These are phyloP conservation scores for Panaeolus papilionaceus DNA, from an alignment of 768 basidiomycete species.

Conservation along the genomic window DNA sequence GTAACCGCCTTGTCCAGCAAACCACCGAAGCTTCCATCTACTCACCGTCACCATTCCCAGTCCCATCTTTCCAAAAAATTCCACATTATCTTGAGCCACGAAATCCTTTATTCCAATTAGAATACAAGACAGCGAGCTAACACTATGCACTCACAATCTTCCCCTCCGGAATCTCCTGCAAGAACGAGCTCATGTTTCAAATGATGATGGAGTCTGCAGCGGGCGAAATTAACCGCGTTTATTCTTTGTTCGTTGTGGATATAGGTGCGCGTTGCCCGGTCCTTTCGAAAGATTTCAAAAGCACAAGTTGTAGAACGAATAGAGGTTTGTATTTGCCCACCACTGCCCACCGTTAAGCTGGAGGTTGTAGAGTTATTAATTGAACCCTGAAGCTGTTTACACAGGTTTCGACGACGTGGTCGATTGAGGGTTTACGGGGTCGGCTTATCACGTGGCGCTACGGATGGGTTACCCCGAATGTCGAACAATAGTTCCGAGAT, in stretches of 20 bases:
- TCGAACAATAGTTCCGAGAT: constrained; percentile 8
- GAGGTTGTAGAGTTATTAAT: constrained; percentile 10
- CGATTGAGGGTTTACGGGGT: neutral
- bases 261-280: neutral
- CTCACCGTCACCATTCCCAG: constrained; percentile 56
- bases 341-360: constrained; percentile 1
- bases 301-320: neutral
- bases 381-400: constrained; percentile 3
- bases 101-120: constrained; percentile 55
- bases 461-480: constrained; percentile 1
- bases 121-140: neutral
- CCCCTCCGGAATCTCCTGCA: constrained; percentile 42
- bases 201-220: neutral
- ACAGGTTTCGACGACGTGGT: constrained; percentile 10
- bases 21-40: constrained; percentile 26
- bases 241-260: neutral
- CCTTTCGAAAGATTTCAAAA: neutral
- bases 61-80: constrained; percentile 48
- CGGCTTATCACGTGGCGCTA: constrained; percentile 6
- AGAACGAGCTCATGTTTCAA: constrained; percentile 28
- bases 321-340: constrained; percentile 9
- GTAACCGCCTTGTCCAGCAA: constrained; percentile 30
- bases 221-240: constrained; percentile 7
- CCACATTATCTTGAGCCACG: constrained; percentile 62
- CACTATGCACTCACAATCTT: constrained; percentile 41